Evolutionary conservation across 2,329 filamentous ascomycete species (phyloP).

Genomic region (Nothomitra cinnamomea): DNA sequence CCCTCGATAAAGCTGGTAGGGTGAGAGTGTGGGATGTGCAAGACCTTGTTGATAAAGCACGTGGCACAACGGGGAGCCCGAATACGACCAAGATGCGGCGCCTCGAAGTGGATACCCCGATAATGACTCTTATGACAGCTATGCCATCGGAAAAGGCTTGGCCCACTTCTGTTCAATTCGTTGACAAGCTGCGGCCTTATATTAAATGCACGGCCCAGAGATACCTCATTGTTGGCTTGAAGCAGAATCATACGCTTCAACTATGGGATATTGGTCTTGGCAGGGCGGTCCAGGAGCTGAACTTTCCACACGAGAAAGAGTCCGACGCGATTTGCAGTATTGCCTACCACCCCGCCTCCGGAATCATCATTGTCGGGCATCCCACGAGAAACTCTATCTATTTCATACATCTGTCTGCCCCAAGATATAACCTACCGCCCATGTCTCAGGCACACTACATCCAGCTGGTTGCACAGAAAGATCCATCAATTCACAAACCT

Average conservation of each 20-base stretch:
- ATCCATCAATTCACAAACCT: slow-evolving; percentile 59
- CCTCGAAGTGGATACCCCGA: slow-evolving; percentile 67
- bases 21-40: slow-evolving; percentile 98
- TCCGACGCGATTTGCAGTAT: slow-evolving; percentile 97
- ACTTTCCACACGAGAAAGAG: slow-evolving; percentile 88
- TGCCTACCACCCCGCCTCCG: slow-evolving; percentile 78
- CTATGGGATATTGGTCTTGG: slow-evolving; percentile 93
- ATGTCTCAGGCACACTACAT: slow-evolving; percentile 84
- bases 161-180: slow-evolving; percentile 87
- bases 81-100: slow-evolving; percentile 28
- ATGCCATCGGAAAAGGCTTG: slow-evolving; percentile 84
- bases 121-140: slow-evolving; percentile 75
- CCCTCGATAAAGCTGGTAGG: slow-evolving; percentile 87
- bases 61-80: slow-evolving; percentile 15
- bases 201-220: slow-evolving; percentile 76
- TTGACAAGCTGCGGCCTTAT: slow-evolving; percentile 91
- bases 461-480: slow-evolving; percentile 55
- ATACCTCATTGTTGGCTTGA: slow-evolving; percentile 95
- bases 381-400: slow-evolving; percentile 96
- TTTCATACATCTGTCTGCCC: slow-evolving; percentile 87
- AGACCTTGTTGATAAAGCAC: slow-evolving; percentile 41
- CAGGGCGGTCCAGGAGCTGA: slow-evolving; percentile 93
- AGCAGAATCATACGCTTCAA: slow-evolving; percentile 97
- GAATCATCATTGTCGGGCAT: slow-evolving; percentile 88
- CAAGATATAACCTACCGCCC: slow-evolving; percentile 66